Base-by-base conservation (phyloP, 371 early-diverging fungal genomes). In the Enterospora canceri region DNA sequence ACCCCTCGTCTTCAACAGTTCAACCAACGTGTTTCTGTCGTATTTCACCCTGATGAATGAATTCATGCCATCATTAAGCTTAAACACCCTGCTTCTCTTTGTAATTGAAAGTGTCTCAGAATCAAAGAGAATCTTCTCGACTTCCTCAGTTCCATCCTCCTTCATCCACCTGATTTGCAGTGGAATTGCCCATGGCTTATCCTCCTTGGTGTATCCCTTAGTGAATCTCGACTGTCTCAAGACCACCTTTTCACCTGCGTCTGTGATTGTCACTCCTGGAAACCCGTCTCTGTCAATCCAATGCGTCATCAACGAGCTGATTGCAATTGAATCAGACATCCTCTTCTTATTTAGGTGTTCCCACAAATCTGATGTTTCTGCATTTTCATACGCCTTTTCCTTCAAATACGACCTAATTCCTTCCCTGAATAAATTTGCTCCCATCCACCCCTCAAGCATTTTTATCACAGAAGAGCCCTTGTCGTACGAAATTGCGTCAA, bases 381-480 rank as follows among this genome's bases (percentile, higher is more conserved):
- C 87, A 79, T 92, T 92, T 30, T 81, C 76, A 78, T 85, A 91
- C 78, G 83, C 78, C 79, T 87, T 85, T 69, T 84, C 82, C 53
- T 84, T 82, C 60, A 94, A 77, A 76, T 92, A 94, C 21, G 74
- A 80, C 29, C 84, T 82, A 15, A 91, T 79, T 0, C 91, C 92
- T n/a, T 82, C 72, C 53, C 49, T 33, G 59, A 82, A 80, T 12
- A 48, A 48, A 19, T 88, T 83, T 18, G 82, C 82, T 2, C 87
- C 87, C 0, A 92, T 67, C 83, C 85, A 88, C 46, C 84, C 81
- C 62, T 85, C 84, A 46, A 92, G 77, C 93, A 92, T 92, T 62
- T 91, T 83, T 49, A 94, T 89, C 1, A 91, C 85, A 53, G 86
- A 84, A 0, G 89, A 90, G n/a, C 92, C 92, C 77, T 94, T 94